Evolutionary conservation across 2,329 filamentous ascomycete genomes (phyloP).

Genomic region (Nemania sp.): DNA sequence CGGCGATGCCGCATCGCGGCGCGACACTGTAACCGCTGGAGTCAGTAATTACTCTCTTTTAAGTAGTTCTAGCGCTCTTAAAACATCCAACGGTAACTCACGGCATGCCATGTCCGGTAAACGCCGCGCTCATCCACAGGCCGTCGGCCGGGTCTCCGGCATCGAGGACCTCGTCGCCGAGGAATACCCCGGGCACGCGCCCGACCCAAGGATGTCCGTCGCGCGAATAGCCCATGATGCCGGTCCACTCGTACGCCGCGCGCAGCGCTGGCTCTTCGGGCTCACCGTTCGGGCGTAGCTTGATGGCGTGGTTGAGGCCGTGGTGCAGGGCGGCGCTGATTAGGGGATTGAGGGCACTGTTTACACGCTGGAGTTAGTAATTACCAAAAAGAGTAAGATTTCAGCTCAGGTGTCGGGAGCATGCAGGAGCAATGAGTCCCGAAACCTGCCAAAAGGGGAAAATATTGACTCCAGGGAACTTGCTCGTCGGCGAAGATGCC

Average conservation of each 20-base stretch:
- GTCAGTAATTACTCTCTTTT: no score
- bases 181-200: conserved; percentile 64
- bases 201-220: conserved; percentile 80
- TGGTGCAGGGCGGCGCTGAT: conserved; percentile 68
- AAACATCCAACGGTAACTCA: no score
- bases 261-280: conserved; percentile 55
- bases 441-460: no score
- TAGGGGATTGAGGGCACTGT: conserved; percentile 66
- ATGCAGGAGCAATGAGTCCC: no score
- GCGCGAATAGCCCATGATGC: conserved; percentile 81
- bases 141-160: conserved; percentile 53
- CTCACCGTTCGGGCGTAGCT: conserved; percentile 49
- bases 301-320: conserved; percentile 57
- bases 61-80: no score
- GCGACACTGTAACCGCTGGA: no score
- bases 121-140: conserved; percentile 74
- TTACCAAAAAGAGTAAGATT: no score
- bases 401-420: no score
- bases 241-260: conserved; percentile 77
- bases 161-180: conserved; percentile 47
- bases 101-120: conserved; percentile 84
- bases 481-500: conserved; percentile 72
- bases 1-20: conserved; percentile 73
- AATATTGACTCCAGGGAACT: no score
- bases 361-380: no score